Evolutionary conservation across 768 basidiomycete genomes (phyloP).

Genomic region (Tulasnella calospora): DNA sequence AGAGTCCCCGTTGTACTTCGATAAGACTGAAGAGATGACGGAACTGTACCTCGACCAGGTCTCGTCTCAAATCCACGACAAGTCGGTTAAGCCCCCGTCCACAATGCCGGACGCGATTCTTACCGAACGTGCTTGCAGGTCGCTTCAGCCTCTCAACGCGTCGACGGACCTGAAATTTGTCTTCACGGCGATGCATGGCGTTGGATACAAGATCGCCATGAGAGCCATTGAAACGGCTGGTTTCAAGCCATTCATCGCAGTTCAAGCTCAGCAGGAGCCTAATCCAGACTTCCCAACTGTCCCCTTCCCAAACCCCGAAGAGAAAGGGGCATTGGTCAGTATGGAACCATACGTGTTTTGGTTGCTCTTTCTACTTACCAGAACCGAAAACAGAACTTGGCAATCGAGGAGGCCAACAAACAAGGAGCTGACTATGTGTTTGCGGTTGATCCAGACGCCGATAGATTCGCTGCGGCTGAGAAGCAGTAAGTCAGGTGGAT

Average conservation of each 20-base stretch:
- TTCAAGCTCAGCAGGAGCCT: slow-evolving; percentile 61
- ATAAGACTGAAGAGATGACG: slow-evolving; percentile 57
- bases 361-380: background rate
- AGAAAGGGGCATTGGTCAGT: slow-evolving; percentile 54
- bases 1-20: slow-evolving; percentile 46
- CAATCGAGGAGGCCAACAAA: slow-evolving; percentile 56
- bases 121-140: background rate
- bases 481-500: slow-evolving; percentile 43
- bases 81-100: background rate
- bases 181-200: slow-evolving; percentile 89
- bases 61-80: background rate
- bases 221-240: slow-evolving; percentile 56
- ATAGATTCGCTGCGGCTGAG: slow-evolving; percentile 76
- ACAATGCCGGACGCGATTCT: background rate
- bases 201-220: slow-evolving; percentile 61
- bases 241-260: slow-evolving; percentile 55
- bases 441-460: slow-evolving; percentile 87
- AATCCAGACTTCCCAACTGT: slow-evolving; percentile 87
- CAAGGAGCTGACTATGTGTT: slow-evolving; percentile 59
- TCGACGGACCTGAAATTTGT: slow-evolving; percentile 54
- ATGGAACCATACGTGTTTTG: background rate
- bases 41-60: slow-evolving; percentile 52
- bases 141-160: slow-evolving; percentile 40
- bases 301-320: slow-evolving; percentile 83
- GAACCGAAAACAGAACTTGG: slow-evolving; percentile 53